Conservation (phyloP, 2,329 filamentous ascomycete species). For the Camillea tinctor region DNA sequence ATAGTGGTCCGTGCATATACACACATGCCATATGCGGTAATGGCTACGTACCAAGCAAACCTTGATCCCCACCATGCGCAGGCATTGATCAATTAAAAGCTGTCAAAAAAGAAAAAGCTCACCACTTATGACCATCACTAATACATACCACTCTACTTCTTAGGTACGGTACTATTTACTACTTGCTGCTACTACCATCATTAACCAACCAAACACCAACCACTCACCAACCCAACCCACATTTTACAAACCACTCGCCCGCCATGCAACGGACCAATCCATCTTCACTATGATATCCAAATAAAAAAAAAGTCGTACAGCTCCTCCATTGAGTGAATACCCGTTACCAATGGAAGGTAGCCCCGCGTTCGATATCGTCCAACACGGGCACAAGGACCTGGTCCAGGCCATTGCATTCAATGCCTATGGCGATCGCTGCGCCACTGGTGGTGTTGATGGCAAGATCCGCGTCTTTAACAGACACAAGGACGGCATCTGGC, state of each 20-base stretch:
- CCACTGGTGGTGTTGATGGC: slow-evolving; percentile 88
- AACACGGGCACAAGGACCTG: slow-evolving; percentile 75
- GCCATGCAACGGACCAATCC: neutral
- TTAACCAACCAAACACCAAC: no score
- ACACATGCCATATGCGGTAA: no score
- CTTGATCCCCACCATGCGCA: no score
- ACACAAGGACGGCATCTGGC: slow-evolving; percentile 75
- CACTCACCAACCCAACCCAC: neutral
- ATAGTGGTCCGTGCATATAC: no score
- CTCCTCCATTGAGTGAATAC: slow-evolving; percentile 21
- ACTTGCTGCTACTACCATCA: no score
- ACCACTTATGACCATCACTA: no score
- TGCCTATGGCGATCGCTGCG: slow-evolving; percentile 86
- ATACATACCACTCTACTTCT: no score
- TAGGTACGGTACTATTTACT: no score
- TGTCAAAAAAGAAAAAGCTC: no score
- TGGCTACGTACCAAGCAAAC: no score
- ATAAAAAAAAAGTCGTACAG: slow-evolving; percentile 20
- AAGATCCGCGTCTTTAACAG: slow-evolving; percentile 89
- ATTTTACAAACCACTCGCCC: neutral
- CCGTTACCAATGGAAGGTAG: slow-evolving; percentile 37
- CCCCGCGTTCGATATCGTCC: slow-evolving; percentile 59
- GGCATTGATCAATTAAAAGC: no score
- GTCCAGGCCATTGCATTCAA: slow-evolving; percentile 88
- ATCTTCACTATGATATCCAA: slow-evolving; percentile 17